Evolutionary conservation across 169 alveolate species (phyloP).

Genomic region (Plasmodium gonderi): DNA sequence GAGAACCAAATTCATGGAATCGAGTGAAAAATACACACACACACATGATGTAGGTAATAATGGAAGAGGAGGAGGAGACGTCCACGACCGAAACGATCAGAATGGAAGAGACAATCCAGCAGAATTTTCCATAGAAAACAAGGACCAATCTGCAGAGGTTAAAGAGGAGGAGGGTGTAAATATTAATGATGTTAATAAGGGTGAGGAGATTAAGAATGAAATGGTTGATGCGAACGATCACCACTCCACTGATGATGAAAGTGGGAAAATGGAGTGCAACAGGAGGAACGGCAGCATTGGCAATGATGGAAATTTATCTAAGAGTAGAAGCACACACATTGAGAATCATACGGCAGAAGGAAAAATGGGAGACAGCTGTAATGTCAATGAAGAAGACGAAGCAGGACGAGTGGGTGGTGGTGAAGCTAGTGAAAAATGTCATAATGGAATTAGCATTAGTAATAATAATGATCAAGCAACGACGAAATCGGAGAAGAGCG

Average conservation of each 20-base stretch:
- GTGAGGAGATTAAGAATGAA: neutral
- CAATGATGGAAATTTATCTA: neutral
- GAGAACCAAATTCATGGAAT: neutral
- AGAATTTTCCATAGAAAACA: neutral
- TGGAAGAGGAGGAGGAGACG: neutral
- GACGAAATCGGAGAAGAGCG: neutral
- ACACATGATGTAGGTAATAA: neutral
- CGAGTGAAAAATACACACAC: neutral
- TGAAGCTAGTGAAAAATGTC: neutral
- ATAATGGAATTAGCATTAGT: neutral
- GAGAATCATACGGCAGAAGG: no score
- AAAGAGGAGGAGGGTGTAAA: slow-evolving; percentile 34
- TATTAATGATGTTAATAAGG: neutral
- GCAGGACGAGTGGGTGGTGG: no score
- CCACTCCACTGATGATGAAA: neutral
- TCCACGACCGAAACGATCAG: neutral
- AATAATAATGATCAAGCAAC: neutral
- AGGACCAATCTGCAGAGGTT: slow-evolving; percentile 27
- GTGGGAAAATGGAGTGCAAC: neutral
- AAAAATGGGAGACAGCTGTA: no score
- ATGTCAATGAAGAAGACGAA: no score
- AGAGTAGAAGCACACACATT: no score
- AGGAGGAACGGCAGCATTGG: neutral
- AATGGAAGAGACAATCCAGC: neutral
- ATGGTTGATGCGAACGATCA: neutral